Conservation (phyloP, 208 protist species). For the Leishmania arabica region DNA sequence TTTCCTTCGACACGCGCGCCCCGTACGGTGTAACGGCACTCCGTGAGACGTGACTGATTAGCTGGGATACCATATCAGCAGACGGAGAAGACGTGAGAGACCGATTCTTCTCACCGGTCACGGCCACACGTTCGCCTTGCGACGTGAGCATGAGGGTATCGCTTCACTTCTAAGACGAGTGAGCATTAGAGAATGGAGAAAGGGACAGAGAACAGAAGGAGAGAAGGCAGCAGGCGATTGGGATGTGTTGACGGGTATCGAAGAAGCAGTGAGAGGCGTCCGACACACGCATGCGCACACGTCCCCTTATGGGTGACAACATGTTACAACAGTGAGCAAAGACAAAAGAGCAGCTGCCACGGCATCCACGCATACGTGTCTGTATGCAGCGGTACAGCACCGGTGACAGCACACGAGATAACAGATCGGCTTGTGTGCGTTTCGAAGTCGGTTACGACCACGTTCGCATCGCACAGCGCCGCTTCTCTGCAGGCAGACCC, state of each 20-base stretch:
- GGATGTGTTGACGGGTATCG: neutral
- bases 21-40: constrained; percentile 8
- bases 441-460: neutral
- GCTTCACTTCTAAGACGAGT: neutral
- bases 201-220: neutral
- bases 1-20: constrained; percentile 5
- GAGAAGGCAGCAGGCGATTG: neutral
- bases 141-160: neutral
- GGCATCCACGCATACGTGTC: neutral
- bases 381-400: neutral
- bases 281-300: neutral
- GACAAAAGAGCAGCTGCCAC: neutral
- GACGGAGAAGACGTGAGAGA: neutral
- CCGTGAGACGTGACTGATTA: constrained; percentile 8
- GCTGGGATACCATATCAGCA: constrained; percentile 6
- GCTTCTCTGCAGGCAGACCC: neutral
- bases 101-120: neutral
- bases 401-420: neutral
- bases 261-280: neutral
- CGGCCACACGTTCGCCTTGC: neutral
- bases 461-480: neutral
- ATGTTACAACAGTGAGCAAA: neutral
- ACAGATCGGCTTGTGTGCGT: neutral
- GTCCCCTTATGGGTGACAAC: neutral
- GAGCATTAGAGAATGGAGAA: neutral